These are phyloP conservation scores for Plasmodium yoelii DNA, from an alignment of 169 alveolate genomes.

Conservation along the genomic window DNA sequence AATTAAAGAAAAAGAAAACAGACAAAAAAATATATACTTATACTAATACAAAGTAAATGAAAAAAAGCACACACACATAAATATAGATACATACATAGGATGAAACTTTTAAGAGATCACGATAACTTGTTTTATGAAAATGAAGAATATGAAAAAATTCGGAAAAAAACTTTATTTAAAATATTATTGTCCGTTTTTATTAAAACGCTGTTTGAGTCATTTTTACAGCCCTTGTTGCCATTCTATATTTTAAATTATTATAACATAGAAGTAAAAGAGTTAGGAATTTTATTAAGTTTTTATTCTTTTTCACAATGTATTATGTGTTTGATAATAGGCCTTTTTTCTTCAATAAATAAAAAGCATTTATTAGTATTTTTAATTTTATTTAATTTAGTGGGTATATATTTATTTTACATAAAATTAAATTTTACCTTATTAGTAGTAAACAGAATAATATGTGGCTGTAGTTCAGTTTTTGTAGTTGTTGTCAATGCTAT, in stretches of 20 bases:
- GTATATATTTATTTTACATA: slow-evolving; percentile 71
- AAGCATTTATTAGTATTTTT: slow-evolving; percentile 62
- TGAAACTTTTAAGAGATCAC: slow-evolving; percentile 47
- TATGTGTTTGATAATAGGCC: slow-evolving; percentile 71
- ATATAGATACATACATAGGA: slow-evolving; percentile 11
- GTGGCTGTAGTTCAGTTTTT: slow-evolving; percentile 77
- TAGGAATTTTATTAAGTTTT: slow-evolving; percentile 66
- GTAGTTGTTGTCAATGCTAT: slow-evolving; percentile 73
- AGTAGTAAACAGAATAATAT: slow-evolving; percentile 58
- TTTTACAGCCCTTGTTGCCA: slow-evolving; percentile 69
- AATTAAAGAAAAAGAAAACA: not conserved
- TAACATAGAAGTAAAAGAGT: slow-evolving; percentile 68
- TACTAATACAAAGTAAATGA: not conserved
- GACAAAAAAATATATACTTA: not conserved
- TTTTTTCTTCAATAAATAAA: slow-evolving; percentile 59
- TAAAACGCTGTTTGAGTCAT: slow-evolving; percentile 73
- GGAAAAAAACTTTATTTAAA: slow-evolving; percentile 74
- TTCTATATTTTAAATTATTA: slow-evolving; percentile 68
- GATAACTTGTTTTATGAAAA: slow-evolving; percentile 28
- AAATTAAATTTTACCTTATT: slow-evolving; percentile 51
- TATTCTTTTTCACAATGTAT: slow-evolving; percentile 76
- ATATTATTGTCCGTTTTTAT: slow-evolving; percentile 72
- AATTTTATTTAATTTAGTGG: slow-evolving; percentile 53
- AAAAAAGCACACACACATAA: not conserved
- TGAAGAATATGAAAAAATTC: slow-evolving; percentile 71